phyloP scores from a whole-genome alignment of 164 flowering plant genomes.

The Amborella trichopoda region DNA sequence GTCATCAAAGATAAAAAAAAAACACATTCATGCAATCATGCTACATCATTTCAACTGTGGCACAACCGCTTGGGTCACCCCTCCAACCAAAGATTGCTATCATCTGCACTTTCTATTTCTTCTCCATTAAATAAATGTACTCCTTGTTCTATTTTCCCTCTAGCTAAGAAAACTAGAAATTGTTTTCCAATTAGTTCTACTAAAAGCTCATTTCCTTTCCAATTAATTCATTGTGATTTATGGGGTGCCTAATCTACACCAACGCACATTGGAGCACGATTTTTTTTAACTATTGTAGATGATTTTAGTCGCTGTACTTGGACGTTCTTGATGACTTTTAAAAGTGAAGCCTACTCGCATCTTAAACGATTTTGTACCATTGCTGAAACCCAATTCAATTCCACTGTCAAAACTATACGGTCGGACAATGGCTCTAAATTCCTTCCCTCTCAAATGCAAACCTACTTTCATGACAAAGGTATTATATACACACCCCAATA shows the following conservation, averaged over 20 bases:
- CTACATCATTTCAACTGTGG: too few relatives aligned
- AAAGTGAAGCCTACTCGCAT: not conserved
- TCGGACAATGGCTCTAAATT: not conserved
- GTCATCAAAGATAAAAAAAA: too few relatives aligned
- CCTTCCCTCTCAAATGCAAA: not conserved
- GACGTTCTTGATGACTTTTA: not conserved
- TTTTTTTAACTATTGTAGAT: not conserved
- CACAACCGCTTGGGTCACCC: too few relatives aligned
- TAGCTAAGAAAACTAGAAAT: too few relatives aligned
- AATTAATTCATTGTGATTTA: not conserved
- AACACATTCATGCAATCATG: too few relatives aligned
- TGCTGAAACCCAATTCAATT: not conserved
- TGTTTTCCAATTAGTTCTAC: too few relatives aligned
- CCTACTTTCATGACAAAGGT: not conserved
- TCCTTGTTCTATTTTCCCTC: too few relatives aligned
- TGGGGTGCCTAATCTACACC: not conserved
- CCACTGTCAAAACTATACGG: too few relatives aligned
- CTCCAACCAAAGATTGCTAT: too few relatives aligned
- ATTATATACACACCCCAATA: not conserved
- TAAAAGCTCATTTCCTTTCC: too few relatives aligned
- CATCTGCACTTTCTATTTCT: too few relatives aligned
- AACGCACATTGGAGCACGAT: not conserved
- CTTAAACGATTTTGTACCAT: not conserved
- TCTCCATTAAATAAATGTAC: too few relatives aligned
- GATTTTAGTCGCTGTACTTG: not conserved